These are phyloP conservation scores for Boletus eberwhitei DNA, from an alignment of 768 basidiomycete genomes.

Conservation along the genomic window DNA sequence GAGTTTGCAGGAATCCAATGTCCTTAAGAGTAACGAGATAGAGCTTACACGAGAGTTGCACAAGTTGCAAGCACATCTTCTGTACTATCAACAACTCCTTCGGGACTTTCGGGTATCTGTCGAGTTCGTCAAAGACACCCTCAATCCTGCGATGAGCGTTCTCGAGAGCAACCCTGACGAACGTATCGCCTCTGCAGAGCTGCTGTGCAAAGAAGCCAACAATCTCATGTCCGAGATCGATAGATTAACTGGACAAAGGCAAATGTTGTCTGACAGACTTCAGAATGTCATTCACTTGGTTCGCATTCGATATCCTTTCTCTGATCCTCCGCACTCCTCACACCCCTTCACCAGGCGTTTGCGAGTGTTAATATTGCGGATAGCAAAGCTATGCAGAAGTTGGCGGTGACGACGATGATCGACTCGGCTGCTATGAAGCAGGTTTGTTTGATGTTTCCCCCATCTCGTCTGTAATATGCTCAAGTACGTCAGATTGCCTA, in stretches of 20 bases:
- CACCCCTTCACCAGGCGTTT: conserved; percentile 43
- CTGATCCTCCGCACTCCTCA: not conserved
- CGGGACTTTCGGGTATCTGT: conserved; percentile 51
- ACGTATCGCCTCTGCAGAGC: conserved; percentile 23
- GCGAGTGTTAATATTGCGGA: conserved; percentile 55
- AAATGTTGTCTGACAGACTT: conserved; percentile 32
- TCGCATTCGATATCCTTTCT: not conserved
- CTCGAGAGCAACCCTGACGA: conserved; percentile 7
- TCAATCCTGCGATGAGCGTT: conserved; percentile 45
- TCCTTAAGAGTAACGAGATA: conserved; percentile 40
- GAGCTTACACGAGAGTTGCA: conserved; percentile 52
- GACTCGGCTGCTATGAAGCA: conserved; percentile 43
- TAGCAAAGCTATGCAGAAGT: conserved; percentile 45
- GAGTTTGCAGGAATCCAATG: conserved; percentile 41
- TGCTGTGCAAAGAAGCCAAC: conserved; percentile 47
- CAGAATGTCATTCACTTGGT: conserved; percentile 35
- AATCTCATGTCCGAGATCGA: conserved; percentile 50
- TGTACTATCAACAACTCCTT: conserved; percentile 54
- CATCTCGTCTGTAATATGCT: not conserved
- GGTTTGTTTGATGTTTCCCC: conserved; percentile 7
- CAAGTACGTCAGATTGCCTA: conserved; percentile 38
- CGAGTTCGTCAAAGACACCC: conserved; percentile 43
- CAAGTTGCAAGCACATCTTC: conserved; percentile 53
- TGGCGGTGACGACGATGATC: conserved; percentile 44
- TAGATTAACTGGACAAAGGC: conserved; percentile 37